A percentile compares a stretch with the other conserved stretches of the same genome.
These are phyloP conservation scores for Sporothrix curviconia DNA, from an alignment of 2,329 filamentous ascomycete genomes.

Conservation along the genomic window DNA sequence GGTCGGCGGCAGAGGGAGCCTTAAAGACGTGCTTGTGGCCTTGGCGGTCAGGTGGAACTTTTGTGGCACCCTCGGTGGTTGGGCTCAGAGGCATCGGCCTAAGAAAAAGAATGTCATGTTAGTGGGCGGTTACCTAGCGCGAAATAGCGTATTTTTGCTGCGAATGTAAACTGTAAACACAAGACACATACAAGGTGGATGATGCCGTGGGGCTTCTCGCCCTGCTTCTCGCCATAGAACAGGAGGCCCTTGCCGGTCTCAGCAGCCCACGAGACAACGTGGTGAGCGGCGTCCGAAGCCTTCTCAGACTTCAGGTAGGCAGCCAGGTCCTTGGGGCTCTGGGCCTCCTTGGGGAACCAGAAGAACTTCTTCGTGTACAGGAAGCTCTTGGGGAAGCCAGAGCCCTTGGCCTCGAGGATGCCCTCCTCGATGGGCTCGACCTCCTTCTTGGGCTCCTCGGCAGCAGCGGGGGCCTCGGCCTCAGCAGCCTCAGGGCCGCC, in stretches of 20 bases:
- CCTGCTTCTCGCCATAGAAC: slow-evolving; percentile 78
- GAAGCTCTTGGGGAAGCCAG: slow-evolving; percentile 79
- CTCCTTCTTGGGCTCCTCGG: slow-evolving; percentile 38
- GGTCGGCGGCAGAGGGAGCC: slow-evolving; percentile 65
- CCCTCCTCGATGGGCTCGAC: slow-evolving; percentile 64
- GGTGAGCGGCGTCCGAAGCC: slow-evolving; percentile 64
- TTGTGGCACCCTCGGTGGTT: slow-evolving; percentile 66
- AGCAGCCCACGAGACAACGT: slow-evolving; percentile 79
- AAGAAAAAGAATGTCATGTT: not conserved
- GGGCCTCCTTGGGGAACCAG: slow-evolving; percentile 68
- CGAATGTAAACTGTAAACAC: too few relatives aligned
- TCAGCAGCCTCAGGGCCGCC: slow-evolving; percentile 32
- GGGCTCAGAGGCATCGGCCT: slow-evolving; percentile 62
- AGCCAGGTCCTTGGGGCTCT: slow-evolving; percentile 67
- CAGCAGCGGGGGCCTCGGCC: slow-evolving; percentile 32
- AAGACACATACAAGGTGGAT: slow-evolving; percentile 64
- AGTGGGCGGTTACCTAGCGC: not conserved
- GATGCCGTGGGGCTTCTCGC: slow-evolving; percentile 80
- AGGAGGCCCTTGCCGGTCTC: slow-evolving; percentile 94
- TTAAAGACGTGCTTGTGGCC: slow-evolving; percentile 92
- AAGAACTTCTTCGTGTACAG: slow-evolving; percentile 91
- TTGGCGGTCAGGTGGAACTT: slow-evolving; percentile 81
- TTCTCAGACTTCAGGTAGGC: slow-evolving; percentile 86
- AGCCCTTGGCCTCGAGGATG: slow-evolving; percentile 81
- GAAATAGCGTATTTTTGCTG: too few relatives aligned